phyloP scores from a whole-genome alignment of 306 rosid genomes.

The Benincasa hispida region DNA sequence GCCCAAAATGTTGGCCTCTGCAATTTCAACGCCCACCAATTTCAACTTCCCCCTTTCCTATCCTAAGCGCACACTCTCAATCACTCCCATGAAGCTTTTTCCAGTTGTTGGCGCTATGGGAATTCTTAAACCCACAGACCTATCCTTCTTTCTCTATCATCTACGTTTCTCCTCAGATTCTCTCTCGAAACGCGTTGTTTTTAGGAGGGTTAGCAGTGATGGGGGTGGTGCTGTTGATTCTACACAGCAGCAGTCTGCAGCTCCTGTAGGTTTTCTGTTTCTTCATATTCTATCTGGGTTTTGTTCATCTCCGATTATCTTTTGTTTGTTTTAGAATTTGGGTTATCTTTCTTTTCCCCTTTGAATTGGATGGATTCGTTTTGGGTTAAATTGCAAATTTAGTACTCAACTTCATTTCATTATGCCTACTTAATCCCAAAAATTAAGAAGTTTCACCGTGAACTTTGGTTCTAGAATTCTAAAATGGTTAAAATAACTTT shows the following conservation, averaged over 20 bases:
- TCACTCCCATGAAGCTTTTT: constrained; percentile 6
- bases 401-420: neutral
- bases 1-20: constrained; percentile 36
- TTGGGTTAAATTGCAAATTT: neutral
- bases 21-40: constrained; percentile 25
- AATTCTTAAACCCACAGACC: constrained; percentile 12
- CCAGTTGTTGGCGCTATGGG: constrained; percentile 9
- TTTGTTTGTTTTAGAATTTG: neutral
- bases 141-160: constrained; percentile 1
- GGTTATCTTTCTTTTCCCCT: neutral
- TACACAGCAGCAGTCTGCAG: constrained; percentile 24
- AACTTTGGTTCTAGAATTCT: neutral
- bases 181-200: constrained; percentile 14
- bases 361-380: neutral
- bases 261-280: constrained; percentile 27
- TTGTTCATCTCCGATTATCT: neutral
- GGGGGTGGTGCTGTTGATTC: constrained; percentile 32
- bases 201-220: constrained; percentile 23
- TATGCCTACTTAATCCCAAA: neutral
- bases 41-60: constrained; percentile 26
- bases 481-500: too few relatives aligned
- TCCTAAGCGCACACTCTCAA: neutral
- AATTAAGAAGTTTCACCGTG: neutral
- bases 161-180: constrained; percentile 12
- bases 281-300: neutral